Conservation (phyloP, 139 green algal genomes). For the Limnomonas spitsbergensis region DNA sequence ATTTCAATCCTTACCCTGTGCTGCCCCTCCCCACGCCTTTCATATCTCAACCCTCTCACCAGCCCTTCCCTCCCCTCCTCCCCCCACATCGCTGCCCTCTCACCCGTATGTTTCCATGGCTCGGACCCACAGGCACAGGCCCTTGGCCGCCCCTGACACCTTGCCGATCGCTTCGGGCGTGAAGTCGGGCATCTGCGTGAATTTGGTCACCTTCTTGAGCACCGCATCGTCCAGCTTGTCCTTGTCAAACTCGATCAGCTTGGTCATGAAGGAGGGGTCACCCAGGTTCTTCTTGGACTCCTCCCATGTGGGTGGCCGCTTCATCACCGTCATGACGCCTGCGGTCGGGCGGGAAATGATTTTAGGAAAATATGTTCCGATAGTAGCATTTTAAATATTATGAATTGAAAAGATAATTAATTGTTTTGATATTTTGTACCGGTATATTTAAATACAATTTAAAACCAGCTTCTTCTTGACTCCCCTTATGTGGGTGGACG, state of each 20-base stretch:
- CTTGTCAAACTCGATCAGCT: constrained; percentile 79
- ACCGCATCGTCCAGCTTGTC: constrained; percentile 72
- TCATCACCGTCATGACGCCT: constrained; percentile 68
- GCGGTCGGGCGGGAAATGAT: background rate
- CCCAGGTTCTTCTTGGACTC: constrained; percentile 74
- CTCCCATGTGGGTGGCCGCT: constrained; percentile 75
- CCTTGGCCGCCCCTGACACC: constrained; percentile 54
- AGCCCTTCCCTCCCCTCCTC: no score
- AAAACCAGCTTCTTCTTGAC: constrained; percentile 70
- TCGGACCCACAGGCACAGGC: constrained; percentile 81
- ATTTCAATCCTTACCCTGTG: no score
- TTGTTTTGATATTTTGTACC: constrained; percentile 53
- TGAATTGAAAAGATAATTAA: no score
- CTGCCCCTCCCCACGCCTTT: no score
- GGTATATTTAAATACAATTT: no score
- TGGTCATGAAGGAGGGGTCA: constrained; percentile 75
- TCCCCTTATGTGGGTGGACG: constrained; percentile 77
- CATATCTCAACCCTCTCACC: no score
- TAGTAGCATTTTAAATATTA: background rate
- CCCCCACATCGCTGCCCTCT: no score
- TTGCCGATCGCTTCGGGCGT: constrained; percentile 13
- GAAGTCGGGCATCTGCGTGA: constrained; percentile 40
- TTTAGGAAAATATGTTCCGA: background rate
- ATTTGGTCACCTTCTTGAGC: constrained; percentile 82
- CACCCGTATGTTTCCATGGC: constrained; percentile 80